phyloP scores from a whole-genome alignment of 345 rosid genomes.

The Eutrema japonicum region DNA sequence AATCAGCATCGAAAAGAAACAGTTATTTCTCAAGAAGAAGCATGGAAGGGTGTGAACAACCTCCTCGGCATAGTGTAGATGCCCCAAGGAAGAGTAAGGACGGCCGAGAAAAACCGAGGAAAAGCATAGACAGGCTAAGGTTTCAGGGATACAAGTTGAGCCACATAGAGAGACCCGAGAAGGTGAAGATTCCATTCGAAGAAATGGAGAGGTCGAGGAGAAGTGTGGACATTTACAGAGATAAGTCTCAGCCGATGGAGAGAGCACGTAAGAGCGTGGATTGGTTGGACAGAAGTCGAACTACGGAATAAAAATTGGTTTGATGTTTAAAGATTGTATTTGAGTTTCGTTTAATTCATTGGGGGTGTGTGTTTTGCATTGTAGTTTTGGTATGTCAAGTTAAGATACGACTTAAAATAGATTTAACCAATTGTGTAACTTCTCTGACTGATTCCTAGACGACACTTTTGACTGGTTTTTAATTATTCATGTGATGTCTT shows the following conservation, averaged over 20 bases:
- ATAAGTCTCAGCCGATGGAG: slow-evolving; percentile 70
- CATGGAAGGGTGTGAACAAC: slow-evolving; percentile 56
- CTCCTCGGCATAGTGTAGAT: slow-evolving; percentile 63
- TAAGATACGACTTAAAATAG: slow-evolving; percentile 31
- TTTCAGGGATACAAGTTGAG: slow-evolving; percentile 70
- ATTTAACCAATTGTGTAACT: slow-evolving; percentile 25
- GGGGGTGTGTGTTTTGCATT: slow-evolving; percentile 39
- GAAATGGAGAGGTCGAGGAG: slow-evolving; percentile 88
- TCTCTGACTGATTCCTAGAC: slow-evolving; percentile 29
- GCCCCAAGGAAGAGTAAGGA: slow-evolving; percentile 77
- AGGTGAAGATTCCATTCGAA: slow-evolving; percentile 63
- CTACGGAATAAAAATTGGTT: slow-evolving; percentile 18
- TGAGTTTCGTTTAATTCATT: slow-evolving; percentile 42
- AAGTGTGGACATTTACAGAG: slow-evolving; percentile 80
- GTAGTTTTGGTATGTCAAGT: slow-evolving; percentile 34
- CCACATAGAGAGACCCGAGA: slow-evolving; percentile 58
- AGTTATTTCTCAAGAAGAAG: slow-evolving; percentile 61
- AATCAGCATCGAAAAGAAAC: slow-evolving; percentile 64
- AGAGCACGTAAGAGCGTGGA: slow-evolving; percentile 87
- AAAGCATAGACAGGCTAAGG: slow-evolving; percentile 62
- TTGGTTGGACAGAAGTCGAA: slow-evolving; percentile 60
- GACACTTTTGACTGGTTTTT: slow-evolving; percentile 9
- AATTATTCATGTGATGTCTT: background rate
- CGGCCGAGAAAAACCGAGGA: slow-evolving; percentile 69
- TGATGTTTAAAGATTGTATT: slow-evolving; percentile 35